Evolutionary conservation across 192 early-diverging fungal species (phyloP), one percentile per base, ranked within the genome.

Genomic region (Mortierella claussenii): DNA sequence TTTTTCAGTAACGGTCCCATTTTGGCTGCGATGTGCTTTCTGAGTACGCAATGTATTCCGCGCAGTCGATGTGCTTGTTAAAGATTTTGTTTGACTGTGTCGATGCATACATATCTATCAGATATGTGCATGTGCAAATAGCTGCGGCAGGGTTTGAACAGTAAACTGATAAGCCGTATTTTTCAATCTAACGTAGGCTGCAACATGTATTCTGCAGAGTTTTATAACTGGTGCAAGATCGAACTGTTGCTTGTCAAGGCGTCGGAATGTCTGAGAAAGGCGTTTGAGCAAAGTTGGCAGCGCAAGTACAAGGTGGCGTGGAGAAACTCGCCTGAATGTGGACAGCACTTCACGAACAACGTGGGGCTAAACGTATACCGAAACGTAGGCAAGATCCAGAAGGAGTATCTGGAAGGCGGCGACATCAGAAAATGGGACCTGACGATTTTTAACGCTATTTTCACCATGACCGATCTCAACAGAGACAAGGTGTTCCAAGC

Each of bases 381-480:
- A 64, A 24, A 64, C 62, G 62, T 64, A 64, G 20, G 50, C 49
- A 64, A 64, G 62, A 64, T 64, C 54, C 62, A 64, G 62, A 64
- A 54, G 37, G 62, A 54, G 49, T 64, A 64, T 64, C 50, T 64
- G 50, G 62, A 64, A 64, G 50, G 42, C 51, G 62, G 62, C 51
- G 51, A 64, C 62, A 64, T 44, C 62, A 54, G 62, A 64, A 64
- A 64, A 64, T 64, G 62, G 62, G 62, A 64, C 51, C 50, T 64
- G 37, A 45, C 62, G 51, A 64, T 64, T 64, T 46, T 64, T 40
- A 54, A 64, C 62, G 50, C 42, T 21, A 64, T 64, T 64, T 64
- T 64, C 62, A 64, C 62, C 51, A 64, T 64, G 62, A 64, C 62
- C 62, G 62, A 54, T 54, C 62, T 64, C 62, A 64, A 64, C 62